A percentile compares a stretch with the other conserved stretches of the same genome.
These are phyloP conservation scores for Xylaria multiplex DNA, from an alignment of 2,329 filamentous ascomycete genomes.

Conservation along the genomic window DNA sequence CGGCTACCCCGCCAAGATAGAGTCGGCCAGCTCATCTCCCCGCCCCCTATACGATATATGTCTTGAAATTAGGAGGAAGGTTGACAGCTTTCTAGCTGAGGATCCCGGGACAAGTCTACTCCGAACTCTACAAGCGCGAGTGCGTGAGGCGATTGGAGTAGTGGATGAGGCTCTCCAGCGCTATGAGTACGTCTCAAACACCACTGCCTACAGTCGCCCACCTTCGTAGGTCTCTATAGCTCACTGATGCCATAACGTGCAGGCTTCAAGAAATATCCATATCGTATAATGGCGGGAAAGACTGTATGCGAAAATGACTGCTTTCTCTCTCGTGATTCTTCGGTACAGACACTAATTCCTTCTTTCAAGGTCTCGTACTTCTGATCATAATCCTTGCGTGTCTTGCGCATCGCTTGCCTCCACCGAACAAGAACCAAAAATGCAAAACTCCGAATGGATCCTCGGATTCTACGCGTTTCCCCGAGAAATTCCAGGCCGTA, in stretches of 20 bases:
- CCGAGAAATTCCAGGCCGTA: slow-evolving; percentile 74
- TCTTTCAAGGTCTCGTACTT: slow-evolving; percentile 72
- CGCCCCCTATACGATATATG: slow-evolving; percentile 38
- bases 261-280: slow-evolving; percentile 83
- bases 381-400: slow-evolving; percentile 84
- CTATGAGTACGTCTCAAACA: slow-evolving; percentile 70
- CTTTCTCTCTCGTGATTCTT: neutral
- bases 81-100: slow-evolving; percentile 70
- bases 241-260: slow-evolving; percentile 25
- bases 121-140: slow-evolving; percentile 76
- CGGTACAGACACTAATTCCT: slow-evolving; percentile 6
- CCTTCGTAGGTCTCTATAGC: slow-evolving; percentile 5
- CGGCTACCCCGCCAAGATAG: slow-evolving; percentile 29
- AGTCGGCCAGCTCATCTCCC: slow-evolving; percentile 21
- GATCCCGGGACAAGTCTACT: slow-evolving; percentile 65
- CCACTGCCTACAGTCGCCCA: slow-evolving; percentile 9
- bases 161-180: slow-evolving; percentile 78
- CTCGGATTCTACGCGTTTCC: slow-evolving; percentile 47
- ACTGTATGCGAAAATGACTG: slow-evolving; percentile 64
- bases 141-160: slow-evolving; percentile 75
- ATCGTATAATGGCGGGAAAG: slow-evolving; percentile 98
- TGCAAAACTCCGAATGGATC: slow-evolving; percentile 39
- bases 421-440: slow-evolving; percentile 36
- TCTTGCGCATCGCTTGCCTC: slow-evolving; percentile 55
- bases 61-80: slow-evolving; percentile 62